A percentile compares a stretch with the other conserved stretches of the same genome.
Evolutionary conservation across 345 rosid genomes (phyloP).

Genomic region (Noccaea caerulescens): DNA sequence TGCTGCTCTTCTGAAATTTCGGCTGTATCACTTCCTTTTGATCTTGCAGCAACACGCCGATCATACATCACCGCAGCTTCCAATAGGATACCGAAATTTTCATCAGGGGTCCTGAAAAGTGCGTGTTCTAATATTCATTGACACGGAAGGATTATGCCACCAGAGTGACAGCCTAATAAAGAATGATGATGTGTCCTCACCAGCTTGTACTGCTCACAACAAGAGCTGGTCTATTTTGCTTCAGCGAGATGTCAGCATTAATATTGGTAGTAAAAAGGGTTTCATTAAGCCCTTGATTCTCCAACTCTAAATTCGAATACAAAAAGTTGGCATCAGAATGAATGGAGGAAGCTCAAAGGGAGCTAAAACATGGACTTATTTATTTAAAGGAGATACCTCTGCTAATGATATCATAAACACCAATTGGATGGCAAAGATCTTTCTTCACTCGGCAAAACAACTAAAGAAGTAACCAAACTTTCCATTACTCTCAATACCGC

Average conservation of each 20-base stretch:
- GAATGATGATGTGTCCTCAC: constrained; percentile 50
- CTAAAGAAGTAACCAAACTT: constrained; percentile 47
- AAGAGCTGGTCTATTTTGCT: constrained; percentile 85
- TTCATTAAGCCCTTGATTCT: constrained; percentile 49
- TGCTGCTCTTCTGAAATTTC: constrained; percentile 57
- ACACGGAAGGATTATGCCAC: constrained; percentile 19
- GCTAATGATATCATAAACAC: constrained; percentile 64
- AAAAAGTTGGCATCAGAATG: constrained; percentile 5
- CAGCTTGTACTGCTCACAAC: constrained; percentile 99
- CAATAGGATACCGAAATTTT: constrained; percentile 88
- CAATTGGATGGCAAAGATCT: constrained; percentile 55
- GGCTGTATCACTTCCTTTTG: constrained; percentile 64
- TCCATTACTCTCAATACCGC: background rate
- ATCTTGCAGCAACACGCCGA: constrained; percentile 84
- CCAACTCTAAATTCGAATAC: constrained; percentile 41
- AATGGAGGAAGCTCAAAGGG: constrained; percentile 22
- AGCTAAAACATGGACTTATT: constrained; percentile 21
- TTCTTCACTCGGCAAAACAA: constrained; percentile 79
- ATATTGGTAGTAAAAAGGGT: constrained; percentile 61
- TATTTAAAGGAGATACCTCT: constrained; percentile 53
- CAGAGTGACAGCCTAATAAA: constrained; percentile 23
- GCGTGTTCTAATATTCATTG: constrained; percentile 22
- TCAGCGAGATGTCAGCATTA: constrained; percentile 52
- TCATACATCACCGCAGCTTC: constrained; percentile 99
- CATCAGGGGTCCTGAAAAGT: constrained; percentile 91